These are phyloP conservation scores for Epichloe festucae DNA, from an alignment of 2,329 filamentous ascomycete genomes.

Conservation along the genomic window DNA sequence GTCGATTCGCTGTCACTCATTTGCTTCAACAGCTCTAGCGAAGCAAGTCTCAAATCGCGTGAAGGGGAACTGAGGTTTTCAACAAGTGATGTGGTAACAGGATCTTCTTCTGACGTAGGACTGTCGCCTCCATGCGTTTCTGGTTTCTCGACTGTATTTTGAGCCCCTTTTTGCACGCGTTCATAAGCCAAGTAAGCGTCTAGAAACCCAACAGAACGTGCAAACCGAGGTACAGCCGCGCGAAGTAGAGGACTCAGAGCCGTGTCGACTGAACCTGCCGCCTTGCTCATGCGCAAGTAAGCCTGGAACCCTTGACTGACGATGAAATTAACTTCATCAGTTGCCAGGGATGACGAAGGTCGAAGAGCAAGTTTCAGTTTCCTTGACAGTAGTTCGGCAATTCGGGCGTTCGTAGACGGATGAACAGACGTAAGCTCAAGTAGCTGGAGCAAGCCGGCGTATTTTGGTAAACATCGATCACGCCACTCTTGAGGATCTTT, in stretches of 20 bases:
- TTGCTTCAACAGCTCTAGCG: slow-evolving; percentile 57
- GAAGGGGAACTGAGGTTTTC: slow-evolving; percentile 64
- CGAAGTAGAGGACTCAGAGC: slow-evolving; percentile 53
- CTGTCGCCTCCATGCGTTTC: slow-evolving; percentile 29
- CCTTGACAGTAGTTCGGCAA: slow-evolving; percentile 50
- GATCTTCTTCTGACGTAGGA: slow-evolving; percentile 37
- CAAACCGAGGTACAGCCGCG: slow-evolving; percentile 52
- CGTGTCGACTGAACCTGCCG: slow-evolving; percentile 43
- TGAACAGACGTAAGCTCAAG: slow-evolving; percentile 49
- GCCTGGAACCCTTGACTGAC: slow-evolving; percentile 62
- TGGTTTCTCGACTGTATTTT: slow-evolving; percentile 9
- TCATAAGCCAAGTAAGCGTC: slow-evolving; percentile 48
- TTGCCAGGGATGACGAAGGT: slow-evolving; percentile 44
- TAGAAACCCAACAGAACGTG: slow-evolving; percentile 52
- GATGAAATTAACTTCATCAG: slow-evolving; percentile 58
- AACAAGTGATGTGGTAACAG: slow-evolving; percentile 51
- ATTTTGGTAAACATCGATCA: slow-evolving; percentile 51
- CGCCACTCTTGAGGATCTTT: slow-evolving; percentile 50
- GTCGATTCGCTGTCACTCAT: slow-evolving; percentile 26
- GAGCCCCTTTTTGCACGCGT: slow-evolving; percentile 14
- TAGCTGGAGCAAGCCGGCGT: slow-evolving; percentile 53
- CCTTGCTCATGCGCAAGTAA: slow-evolving; percentile 53
- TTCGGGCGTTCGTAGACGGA: slow-evolving; percentile 51
- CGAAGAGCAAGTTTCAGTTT: slow-evolving; percentile 54
- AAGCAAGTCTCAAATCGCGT: slow-evolving; percentile 59